phyloP scores from a whole-genome alignment of 441 rosid species.

The Manihot esculenta region DNA sequence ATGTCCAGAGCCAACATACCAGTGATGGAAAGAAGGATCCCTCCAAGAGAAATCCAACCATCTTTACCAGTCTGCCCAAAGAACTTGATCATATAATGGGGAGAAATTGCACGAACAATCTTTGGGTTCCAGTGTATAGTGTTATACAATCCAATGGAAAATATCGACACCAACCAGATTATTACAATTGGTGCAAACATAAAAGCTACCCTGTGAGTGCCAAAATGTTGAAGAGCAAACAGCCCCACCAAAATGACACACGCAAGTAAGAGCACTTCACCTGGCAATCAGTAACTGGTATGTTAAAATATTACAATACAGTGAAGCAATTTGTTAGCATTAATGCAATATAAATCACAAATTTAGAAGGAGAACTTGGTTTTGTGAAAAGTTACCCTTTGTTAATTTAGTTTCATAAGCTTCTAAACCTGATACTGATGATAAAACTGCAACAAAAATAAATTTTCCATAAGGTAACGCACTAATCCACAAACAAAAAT shows the following conservation, averaged over 20 bases:
- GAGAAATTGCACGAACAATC: conserved; percentile 69
- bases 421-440: conserved; percentile 73
- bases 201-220: conserved; percentile 83
- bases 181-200: conserved; percentile 86
- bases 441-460: conserved; percentile 66
- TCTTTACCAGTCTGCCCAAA: conserved; percentile 65
- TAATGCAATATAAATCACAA: conserved; percentile 3
- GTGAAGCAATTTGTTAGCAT: neutral
- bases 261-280: conserved; percentile 57
- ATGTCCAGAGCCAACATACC: conserved; percentile 50
- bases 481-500: neutral
- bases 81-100: conserved; percentile 70
- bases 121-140: conserved; percentile 70
- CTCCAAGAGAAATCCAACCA: conserved; percentile 98
- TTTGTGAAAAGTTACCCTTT: conserved; percentile 44
- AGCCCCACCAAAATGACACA: conserved; percentile 86
- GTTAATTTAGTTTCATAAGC: conserved; percentile 47
- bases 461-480: neutral
- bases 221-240: conserved; percentile 90
- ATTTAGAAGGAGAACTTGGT: neutral
- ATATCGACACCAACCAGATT: conserved; percentile 71
- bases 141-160: conserved; percentile 72
- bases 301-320: neutral
- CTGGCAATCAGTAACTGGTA: conserved; percentile 34
- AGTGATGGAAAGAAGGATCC: conserved; percentile 76